A percentile compares a stretch with the other conserved stretches of the same genome.
These are phyloP conservation scores for Lachancea waltii DNA, from an alignment of 805 yeast genomes.

Conservation along the genomic window DNA sequence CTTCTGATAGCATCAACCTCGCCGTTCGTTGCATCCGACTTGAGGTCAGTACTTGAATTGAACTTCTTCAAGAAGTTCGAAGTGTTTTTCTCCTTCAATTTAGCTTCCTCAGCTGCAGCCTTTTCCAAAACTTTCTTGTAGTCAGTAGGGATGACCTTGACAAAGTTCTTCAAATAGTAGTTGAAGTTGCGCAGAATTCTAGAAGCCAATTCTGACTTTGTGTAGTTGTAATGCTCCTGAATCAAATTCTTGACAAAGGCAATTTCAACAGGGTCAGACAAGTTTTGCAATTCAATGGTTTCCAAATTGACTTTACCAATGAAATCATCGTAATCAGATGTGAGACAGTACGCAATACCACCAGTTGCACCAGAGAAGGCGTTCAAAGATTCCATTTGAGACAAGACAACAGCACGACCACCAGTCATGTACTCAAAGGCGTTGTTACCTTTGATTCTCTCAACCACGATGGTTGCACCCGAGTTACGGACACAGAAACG, in stretches of 20 bases:
- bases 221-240: conserved; percentile 93
- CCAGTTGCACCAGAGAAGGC: conserved; percentile 96
- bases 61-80: conserved; percentile 59
- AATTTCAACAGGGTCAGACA: conserved; percentile 84
- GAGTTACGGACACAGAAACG: conserved; percentile 98
- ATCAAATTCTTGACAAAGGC: conserved; percentile 88
- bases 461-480: conserved; percentile 95
- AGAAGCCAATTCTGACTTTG: conserved; percentile 85
- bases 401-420: conserved; percentile 92
- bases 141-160: conserved; percentile 87
- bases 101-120: conserved; percentile 65
- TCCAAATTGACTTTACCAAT: conserved; percentile 69
- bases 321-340: conserved; percentile 85
- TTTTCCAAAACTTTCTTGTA: conserved; percentile 83
- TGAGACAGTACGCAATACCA: conserved; percentile 95
- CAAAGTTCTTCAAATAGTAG: conserved; percentile 80
- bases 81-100: conserved; percentile 50
- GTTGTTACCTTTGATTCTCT: conserved; percentile 91
- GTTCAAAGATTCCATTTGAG: conserved; percentile 86
- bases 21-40: conserved; percentile 82
- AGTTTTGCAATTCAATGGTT: conserved; percentile 69
- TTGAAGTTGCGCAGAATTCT: conserved; percentile 80
- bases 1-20: conserved; percentile 60
- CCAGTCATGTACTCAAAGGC: conserved; percentile 99
- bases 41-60: conserved; percentile 65